Base-by-base conservation (phyloP, 768 basidiomycete species). In the Xanthoconium purpureum region DNA sequence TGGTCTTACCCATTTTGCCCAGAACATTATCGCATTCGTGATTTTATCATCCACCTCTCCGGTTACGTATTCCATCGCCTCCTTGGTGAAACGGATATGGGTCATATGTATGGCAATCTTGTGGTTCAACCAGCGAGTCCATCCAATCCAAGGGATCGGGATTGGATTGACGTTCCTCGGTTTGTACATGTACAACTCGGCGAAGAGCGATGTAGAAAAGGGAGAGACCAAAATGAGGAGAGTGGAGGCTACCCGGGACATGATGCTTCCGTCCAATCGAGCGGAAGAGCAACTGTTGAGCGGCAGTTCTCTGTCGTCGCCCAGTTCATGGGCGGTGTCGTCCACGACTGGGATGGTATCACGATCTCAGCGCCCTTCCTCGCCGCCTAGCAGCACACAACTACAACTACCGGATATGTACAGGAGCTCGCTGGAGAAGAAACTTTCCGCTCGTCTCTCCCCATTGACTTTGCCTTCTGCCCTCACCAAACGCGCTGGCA, bases 11-110 rank as follows among this genome's bases (percentile, higher is more conserved):
- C 94, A 99, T 74, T 99, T 97, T 66, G 87, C 86, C 1, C 97
- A 99, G 74, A 98, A 94, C 78, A 88, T 98, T 67, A 91, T 98
- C 65, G 97, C 97, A 32, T 99, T 99, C 76, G 81, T 95, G 69
- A 92, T 99, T 66, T 84, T 99, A 47, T 87, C 96, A 2, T 92
- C 91, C 30, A 96, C 94, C 3, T 98, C 96, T 12, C 96, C 97
- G 18, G 97, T 99, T 63, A 98, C 97, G 1, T 99, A 99, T 74
- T 96, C 93, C 50, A 98, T 99, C 71, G 97, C 97, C 3, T 97
- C 94, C 5, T 84, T 99, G 66, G 85, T 98, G 76, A 99, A 99
- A 74, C 93, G 97, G 28, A 94, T 99, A 53, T 94, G 87, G 45
- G 97, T 99, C 66, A 99, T 99, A 67, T 95, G 94, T 76, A 89